Evolutionary conservation across 1,139 yeast genomes (phyloP).

Genomic region (Kodamaea derodonti): DNA sequence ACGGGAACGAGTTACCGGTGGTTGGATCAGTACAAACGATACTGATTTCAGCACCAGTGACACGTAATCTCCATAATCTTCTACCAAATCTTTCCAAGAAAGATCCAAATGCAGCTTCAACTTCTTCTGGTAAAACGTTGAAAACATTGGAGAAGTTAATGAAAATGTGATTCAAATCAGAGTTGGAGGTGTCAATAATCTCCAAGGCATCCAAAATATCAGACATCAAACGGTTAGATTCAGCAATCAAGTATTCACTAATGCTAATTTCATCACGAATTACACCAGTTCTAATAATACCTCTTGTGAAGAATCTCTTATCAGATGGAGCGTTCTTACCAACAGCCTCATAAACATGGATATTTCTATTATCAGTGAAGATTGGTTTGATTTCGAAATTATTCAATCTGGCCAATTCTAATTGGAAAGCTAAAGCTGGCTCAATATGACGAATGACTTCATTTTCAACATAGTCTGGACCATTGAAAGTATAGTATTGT

Average conservation of each 20-base stretch:
- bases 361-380: slow-evolving; percentile 94
- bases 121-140: slow-evolving; percentile 91
- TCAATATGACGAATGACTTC: slow-evolving; percentile 95
- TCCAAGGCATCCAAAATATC: slow-evolving; percentile 94
- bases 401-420: slow-evolving; percentile 89
- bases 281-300: slow-evolving; percentile 94
- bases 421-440: slow-evolving; percentile 96
- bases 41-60: slow-evolving; percentile 95
- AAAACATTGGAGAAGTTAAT: slow-evolving; percentile 94
- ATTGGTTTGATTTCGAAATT: slow-evolving; percentile 94
- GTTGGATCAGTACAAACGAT: slow-evolving; percentile 89
- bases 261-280: slow-evolving; percentile 90
- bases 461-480: slow-evolving; percentile 78
- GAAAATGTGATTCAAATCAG: slow-evolving; percentile 94
- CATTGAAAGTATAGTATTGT: slow-evolving; percentile 91
- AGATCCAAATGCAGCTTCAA: slow-evolving; percentile 95
- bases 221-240: slow-evolving; percentile 92
- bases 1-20: slow-evolving; percentile 87
- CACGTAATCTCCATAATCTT: slow-evolving; percentile 93
- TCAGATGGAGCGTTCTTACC: slow-evolving; percentile 93
- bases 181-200: slow-evolving; percentile 88
- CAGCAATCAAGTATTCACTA: slow-evolving; percentile 90
- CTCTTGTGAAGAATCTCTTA: slow-evolving; percentile 93
- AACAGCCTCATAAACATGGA: slow-evolving; percentile 94
- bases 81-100: slow-evolving; percentile 97